Evolutionary conservation across 306 rosid genomes (phyloP), one percentile per base, ranked within the genome.

Genomic region (Vicia faba): DNA sequence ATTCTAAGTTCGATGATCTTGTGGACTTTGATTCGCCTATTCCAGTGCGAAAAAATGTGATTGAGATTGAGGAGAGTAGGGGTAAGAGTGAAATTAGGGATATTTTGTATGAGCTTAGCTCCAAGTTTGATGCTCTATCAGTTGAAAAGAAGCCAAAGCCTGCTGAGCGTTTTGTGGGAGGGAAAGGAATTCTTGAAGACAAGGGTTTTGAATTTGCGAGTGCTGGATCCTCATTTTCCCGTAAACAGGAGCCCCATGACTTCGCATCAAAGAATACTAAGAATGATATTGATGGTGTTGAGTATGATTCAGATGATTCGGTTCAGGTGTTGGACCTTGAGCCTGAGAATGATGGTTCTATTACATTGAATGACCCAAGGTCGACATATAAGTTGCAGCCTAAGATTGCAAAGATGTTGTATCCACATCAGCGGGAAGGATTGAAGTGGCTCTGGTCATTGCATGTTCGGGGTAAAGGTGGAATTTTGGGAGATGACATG

Each of bases 401-500:
- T 67, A 78, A 83, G 69, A 84, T 92, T 77, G 90, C 79, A 8
- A 82, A 69, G 14, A 89, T 84, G 85, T 39, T 92, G 84, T 89
- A 53, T 82, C 96, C 92, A 0, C 96, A 92, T 81, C 97, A 92
- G 75, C 81, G 91, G 40, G 91, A 92, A 8, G 97, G 97, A 23
- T 68, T 92, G 70, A 80, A 74, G 63, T 92, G 97, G 98, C 87
- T 89, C 11, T 92, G 98, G 96, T 83, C 95, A 74, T 81, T 92
- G 82, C 96, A 89, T 78, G 86, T 85, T 68, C 85, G 68, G 72
- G 89, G 92, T 10, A 92, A 92, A 80, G 96, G 98, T 67, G 98
- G 98, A 74, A 85, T 92, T 54, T 82, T 92, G 79, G 98, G 98
- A 11, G 98, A 92, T 83, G 98, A 92, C 75, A 92, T 89, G 98